These are phyloP conservation scores for Tylopilus orsonianus DNA, from an alignment of 1,284 basidiomycete genomes.

Conservation along the genomic window DNA sequence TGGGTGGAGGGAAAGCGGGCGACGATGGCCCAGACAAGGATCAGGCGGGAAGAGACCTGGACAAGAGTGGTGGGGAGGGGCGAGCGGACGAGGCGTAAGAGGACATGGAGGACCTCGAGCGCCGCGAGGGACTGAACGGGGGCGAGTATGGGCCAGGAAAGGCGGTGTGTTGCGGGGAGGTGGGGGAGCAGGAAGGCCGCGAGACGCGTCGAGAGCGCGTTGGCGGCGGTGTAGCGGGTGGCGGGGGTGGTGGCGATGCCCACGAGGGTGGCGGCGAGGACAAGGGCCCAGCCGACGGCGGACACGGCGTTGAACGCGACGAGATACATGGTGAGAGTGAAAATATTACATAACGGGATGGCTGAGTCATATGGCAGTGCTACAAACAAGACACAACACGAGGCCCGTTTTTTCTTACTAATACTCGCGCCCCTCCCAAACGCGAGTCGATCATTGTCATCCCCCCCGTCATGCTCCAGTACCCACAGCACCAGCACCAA, in stretches of 20 bases:
- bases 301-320: constrained; percentile 78
- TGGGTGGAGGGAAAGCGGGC: constrained; percentile 53
- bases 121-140: constrained; percentile 81
- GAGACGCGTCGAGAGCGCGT: constrained; percentile 27
- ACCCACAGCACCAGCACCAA: constrained; percentile 31
- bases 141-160: constrained; percentile 63
- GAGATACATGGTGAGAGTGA: constrained; percentile 67
- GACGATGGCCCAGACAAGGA: constrained; percentile 83
- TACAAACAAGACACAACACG: constrained; percentile 28
- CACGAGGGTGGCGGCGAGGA: constrained; percentile 51
- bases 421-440: constrained; percentile 37
- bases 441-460: constrained; percentile 39
- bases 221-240: constrained; percentile 1
- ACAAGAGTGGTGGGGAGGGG: constrained; percentile 79
- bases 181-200: constrained; percentile 39
- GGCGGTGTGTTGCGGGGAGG: constrained; percentile 52
- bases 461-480: constrained; percentile 38
- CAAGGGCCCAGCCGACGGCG: constrained; percentile 68
- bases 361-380: constrained; percentile 3
- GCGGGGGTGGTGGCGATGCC: neutral
- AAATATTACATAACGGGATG: constrained; percentile 19
- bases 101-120: constrained; percentile 82
- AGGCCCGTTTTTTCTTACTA: constrained; percentile 36
- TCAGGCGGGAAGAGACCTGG: constrained; percentile 87
- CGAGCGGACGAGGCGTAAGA: constrained; percentile 82